phyloP scores from a whole-genome alignment of 805 yeast genomes.

The Jamesozyma spencerorum region DNA sequence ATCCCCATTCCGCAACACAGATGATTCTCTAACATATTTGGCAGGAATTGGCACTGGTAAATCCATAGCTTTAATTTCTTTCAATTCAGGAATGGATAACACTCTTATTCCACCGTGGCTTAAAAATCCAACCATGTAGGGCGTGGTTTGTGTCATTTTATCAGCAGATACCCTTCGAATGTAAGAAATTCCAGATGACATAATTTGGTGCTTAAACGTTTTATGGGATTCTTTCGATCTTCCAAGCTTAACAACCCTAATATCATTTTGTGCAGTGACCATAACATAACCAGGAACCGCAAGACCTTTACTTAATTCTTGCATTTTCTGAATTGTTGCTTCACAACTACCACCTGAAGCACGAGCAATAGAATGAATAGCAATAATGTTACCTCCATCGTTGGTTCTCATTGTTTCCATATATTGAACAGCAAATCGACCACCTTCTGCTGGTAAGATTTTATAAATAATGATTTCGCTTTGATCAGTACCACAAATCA shows the following conservation, averaged over 20 bases:
- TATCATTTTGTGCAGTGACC: slow-evolving; percentile 46
- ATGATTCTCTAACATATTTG: slow-evolving; percentile 34
- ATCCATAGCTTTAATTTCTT: slow-evolving; percentile 44
- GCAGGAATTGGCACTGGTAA: slow-evolving; percentile 37
- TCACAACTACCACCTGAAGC: slow-evolving; percentile 54
- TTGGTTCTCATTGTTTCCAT: slow-evolving; percentile 41
- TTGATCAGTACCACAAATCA: slow-evolving; percentile 65
- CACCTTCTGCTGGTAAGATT: slow-evolving; percentile 52
- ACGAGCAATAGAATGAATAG: slow-evolving; percentile 49
- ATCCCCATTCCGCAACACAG: slow-evolving; percentile 46
- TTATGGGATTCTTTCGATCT: slow-evolving; percentile 56
- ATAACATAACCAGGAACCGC: slow-evolving; percentile 54
- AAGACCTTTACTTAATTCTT: slow-evolving; percentile 51
- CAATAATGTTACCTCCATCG: slow-evolving; percentile 40
- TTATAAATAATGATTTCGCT: slow-evolving; percentile 65
- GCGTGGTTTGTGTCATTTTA: slow-evolving; percentile 31
- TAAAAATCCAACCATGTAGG: slow-evolving; percentile 39
- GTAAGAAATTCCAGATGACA: slow-evolving; percentile 44
- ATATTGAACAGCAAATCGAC: slow-evolving; percentile 49
- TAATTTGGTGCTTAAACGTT: slow-evolving; percentile 40
- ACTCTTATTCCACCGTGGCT: slow-evolving; percentile 40
- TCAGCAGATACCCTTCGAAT: slow-evolving; percentile 18
- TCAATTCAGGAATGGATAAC: slow-evolving; percentile 50
- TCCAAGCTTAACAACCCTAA: slow-evolving; percentile 54
- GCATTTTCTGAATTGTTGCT: slow-evolving; percentile 52